phyloP scores from a whole-genome alignment of 768 basidiomycete species.

The Boletus barrowsii region DNA sequence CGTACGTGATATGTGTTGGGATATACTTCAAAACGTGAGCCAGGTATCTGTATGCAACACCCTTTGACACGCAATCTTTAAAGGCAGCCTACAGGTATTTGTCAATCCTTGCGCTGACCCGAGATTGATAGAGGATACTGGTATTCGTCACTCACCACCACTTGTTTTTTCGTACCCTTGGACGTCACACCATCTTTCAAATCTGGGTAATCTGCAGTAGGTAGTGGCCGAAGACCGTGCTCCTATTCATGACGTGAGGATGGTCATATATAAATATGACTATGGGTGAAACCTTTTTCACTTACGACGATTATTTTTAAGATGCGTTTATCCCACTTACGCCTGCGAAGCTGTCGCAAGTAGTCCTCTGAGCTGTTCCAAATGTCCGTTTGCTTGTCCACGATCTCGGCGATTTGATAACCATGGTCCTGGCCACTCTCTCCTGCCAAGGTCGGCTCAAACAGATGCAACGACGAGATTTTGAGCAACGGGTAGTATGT shows the following conservation, averaged over 20 bases:
- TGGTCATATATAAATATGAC: no score
- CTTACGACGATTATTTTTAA: not conserved
- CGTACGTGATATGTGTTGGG: conserved; percentile 5
- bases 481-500: not conserved
- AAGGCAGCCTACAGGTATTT: not conserved
- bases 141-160: not conserved
- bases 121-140: no score
- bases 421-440: not conserved
- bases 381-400: not conserved
- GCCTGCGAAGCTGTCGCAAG: no score
- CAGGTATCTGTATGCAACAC: not conserved
- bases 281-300: no score
- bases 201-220: no score
- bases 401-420: not conserved
- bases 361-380: not conserved
- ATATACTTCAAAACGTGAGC: not conserved
- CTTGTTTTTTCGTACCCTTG: conserved; percentile 4
- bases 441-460: not conserved
- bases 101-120: no score
- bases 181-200: not conserved
- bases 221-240: conserved; percentile 3
- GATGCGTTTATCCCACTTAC: conserved; percentile 6
- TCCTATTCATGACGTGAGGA: not conserved
- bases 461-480: conserved; percentile 4
- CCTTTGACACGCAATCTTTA: not conserved